phyloP scores from a whole-genome alignment of 352 stramenopile species.

The Pythium vanterpoolii region DNA sequence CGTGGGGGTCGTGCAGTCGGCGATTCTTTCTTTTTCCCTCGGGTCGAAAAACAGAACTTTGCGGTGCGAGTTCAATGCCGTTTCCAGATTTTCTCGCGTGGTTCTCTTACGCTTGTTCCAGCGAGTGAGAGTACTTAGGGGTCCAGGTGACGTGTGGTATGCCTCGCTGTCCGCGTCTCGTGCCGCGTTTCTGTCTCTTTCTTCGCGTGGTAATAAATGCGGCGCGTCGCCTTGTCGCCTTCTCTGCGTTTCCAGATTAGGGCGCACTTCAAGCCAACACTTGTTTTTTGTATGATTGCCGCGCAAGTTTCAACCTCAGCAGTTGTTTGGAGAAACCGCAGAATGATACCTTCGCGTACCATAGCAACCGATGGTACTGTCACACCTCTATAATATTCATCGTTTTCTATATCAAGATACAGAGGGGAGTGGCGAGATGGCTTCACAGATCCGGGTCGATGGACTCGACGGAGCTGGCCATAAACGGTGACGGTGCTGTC shows the following conservation, averaged over 20 bases:
- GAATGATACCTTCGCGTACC: constrained; percentile 27
- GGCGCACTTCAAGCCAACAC: constrained; percentile 21
- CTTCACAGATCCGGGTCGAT: constrained; percentile 68
- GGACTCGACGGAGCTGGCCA: constrained; percentile 18
- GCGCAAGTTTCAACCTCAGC: not conserved
- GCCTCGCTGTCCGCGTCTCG: not conserved
- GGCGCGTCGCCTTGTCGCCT: not conserved
- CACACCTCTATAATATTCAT: constrained; percentile 9
- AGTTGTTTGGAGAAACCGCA: constrained; percentile 23
- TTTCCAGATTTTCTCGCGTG: too few species aligned
- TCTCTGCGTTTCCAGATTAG: constrained; percentile 3
- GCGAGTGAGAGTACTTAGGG: too few species aligned
- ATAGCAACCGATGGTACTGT: not conserved
- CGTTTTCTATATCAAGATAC: constrained; percentile 17
- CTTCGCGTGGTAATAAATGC: not conserved
- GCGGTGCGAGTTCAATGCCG: not conserved
- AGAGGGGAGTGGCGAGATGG: not conserved
- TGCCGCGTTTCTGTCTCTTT: not conserved
- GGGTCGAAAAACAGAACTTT: too few species aligned
- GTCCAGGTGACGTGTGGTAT: too few species aligned
- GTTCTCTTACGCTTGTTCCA: not conserved
- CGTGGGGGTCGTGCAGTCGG: too few species aligned
- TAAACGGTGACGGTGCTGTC: not conserved
- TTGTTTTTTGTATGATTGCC: constrained; percentile 22
- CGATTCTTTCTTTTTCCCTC: not conserved